Conservation (phyloP, 139 green algal genomes). For the Eudorina sp. region DNA sequence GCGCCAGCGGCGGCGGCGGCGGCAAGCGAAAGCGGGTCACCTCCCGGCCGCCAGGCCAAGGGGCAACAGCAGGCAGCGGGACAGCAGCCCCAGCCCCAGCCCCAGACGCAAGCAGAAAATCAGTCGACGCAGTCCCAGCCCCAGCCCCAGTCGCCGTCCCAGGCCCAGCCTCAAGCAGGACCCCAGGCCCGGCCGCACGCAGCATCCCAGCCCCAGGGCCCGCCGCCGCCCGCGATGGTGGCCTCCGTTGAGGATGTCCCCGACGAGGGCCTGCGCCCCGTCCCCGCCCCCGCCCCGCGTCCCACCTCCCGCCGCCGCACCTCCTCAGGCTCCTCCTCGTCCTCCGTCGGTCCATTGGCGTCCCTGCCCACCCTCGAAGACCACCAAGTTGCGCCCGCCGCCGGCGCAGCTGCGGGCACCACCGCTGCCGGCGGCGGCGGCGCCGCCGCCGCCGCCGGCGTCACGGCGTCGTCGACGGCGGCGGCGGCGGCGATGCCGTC, state of each 20-base stretch:
- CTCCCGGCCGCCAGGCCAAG: too few relatives aligned
- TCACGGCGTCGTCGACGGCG: not conserved
- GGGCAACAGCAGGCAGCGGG: too few relatives aligned
- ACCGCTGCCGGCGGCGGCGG: not conserved
- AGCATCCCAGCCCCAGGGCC: too few relatives aligned
- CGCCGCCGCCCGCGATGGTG: not conserved
- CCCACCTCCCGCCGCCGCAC: not conserved
- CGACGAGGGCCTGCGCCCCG: not conserved
- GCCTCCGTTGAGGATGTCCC: not conserved
- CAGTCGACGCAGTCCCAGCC: too few relatives aligned
- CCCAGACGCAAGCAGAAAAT: too few relatives aligned
- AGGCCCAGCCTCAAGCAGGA: too few relatives aligned
- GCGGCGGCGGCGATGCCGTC: not conserved
- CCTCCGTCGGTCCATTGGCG: not conserved
- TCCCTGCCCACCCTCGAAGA: not conserved
- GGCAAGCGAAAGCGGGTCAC: too few relatives aligned
- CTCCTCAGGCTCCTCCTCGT: not conserved
- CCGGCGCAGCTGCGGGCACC: not conserved
- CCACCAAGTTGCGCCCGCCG: not conserved
- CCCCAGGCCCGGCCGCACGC: too few relatives aligned
- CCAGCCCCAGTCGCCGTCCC: too few relatives aligned
- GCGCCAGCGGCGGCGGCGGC: not conserved
- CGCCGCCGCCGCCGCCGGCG: not conserved
- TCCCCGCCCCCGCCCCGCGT: not conserved
- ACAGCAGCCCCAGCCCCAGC: too few relatives aligned